A percentile compares a stretch with the other conserved stretches of the same genome.
Conservation (phyloP, 179 eudicot species). For the Corrigiola litoralis region DNA sequence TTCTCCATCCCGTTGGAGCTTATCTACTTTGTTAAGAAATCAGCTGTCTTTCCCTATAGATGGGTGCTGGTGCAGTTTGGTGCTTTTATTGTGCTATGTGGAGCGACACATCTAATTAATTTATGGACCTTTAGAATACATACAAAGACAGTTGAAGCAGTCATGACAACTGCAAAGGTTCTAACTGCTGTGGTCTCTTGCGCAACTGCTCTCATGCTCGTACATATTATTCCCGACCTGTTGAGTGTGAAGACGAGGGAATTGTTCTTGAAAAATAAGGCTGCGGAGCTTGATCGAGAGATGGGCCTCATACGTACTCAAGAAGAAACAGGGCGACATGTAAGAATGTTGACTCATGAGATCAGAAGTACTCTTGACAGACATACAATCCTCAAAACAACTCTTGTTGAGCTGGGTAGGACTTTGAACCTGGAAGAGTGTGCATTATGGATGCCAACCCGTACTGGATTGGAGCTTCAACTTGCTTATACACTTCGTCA, state of each 20-base stretch:
- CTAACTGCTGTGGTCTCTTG: constrained; percentile 86
- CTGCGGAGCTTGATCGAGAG: constrained; percentile 92
- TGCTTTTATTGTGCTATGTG: constrained; percentile 95
- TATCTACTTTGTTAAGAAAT: constrained; percentile 88
- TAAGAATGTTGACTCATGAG: constrained; percentile 95
- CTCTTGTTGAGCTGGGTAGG: constrained; percentile 92
- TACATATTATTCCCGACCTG: constrained; percentile 91
- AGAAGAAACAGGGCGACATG: constrained; percentile 97
- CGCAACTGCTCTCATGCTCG: constrained; percentile 92
- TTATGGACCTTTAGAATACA: constrained; percentile 79
- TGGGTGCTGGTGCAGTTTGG: constrained; percentile 99
- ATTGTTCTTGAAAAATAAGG: constrained; percentile 91
- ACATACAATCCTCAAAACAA: constrained; percentile 85
- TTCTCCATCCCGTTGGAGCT: constrained; percentile 95
- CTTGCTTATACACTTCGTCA: constrained; percentile 85
- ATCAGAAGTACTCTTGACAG: constrained; percentile 96
- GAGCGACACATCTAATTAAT: constrained; percentile 87
- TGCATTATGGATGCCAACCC: constrained; percentile 97
- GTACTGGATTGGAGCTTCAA: constrained; percentile 83
- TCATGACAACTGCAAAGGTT: constrained; percentile 79
- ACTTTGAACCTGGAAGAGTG: constrained; percentile 90
- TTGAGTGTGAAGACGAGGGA: constrained; percentile 93
- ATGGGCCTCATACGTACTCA: constrained; percentile 94
- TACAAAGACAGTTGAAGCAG: constrained; percentile 66
- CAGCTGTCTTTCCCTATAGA: constrained; percentile 89